Percentiles rank a stretch among this genome's conserved stretches.
Conservation (phyloP, 192 early-diverging fungal species). For the Backusella tarrabulga region DNA sequence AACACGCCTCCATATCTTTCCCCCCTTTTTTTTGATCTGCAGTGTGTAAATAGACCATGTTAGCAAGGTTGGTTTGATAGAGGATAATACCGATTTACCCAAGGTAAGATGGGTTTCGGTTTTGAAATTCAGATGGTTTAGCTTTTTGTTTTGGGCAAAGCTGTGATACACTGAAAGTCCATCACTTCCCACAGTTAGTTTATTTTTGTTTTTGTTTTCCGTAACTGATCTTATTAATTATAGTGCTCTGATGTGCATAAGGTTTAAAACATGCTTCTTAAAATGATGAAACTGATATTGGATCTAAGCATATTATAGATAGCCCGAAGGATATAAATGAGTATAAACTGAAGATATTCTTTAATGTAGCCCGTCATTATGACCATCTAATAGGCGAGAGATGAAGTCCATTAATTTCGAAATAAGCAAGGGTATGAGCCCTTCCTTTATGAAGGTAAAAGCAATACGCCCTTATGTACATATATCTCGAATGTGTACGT, state of each 20-base stretch:
- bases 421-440: too few relatives aligned
- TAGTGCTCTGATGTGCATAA: background rate
- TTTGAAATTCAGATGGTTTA: background rate
- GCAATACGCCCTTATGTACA: too few relatives aligned
- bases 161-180: background rate
- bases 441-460: too few relatives aligned
- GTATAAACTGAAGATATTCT: too few relatives aligned
- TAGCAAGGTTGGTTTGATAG: background rate
- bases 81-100: background rate
- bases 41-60: background rate
- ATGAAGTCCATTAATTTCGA: too few relatives aligned
- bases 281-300: background rate
- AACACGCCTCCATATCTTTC: background rate
- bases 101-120: background rate
- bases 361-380: too few relatives aligned
- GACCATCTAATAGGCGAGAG: too few relatives aligned
- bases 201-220: background rate
- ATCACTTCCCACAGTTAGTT: background rate
- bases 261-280: background rate
- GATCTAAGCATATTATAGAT: background rate
- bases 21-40: conserved; percentile 2
- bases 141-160: background rate
- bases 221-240: background rate
- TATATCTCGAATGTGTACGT: too few relatives aligned
- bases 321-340: background rate